A percentile compares a stretch with the other conserved stretches of the same genome.
Evolutionary conservation across 2,329 filamentous ascomycete genomes (phyloP).

Genomic region (Ceratocystis smalleyi): DNA sequence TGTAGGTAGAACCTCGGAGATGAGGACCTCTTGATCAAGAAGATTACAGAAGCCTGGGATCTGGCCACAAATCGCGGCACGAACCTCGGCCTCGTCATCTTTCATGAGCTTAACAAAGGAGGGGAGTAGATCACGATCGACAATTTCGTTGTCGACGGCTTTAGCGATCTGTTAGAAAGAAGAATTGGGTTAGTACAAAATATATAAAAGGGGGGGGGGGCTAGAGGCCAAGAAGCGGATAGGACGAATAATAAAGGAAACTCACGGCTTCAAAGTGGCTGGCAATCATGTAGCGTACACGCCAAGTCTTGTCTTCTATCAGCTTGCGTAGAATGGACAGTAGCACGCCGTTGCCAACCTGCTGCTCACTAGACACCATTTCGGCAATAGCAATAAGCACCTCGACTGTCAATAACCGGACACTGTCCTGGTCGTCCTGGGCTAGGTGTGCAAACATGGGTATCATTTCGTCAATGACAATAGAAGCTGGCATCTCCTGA

Average conservation of each 20-base stretch:
- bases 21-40: conserved; percentile 70
- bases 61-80: conserved; percentile 91
- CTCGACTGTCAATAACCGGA: conserved; percentile 87
- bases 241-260: neutral
- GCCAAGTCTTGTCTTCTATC: conserved; percentile 99
- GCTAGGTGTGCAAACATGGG: conserved; percentile 95
- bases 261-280: conserved; percentile 90
- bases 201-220: neutral
- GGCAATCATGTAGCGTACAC: conserved; percentile 97
- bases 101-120: conserved; percentile 96
- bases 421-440: conserved; percentile 93
- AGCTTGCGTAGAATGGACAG: conserved; percentile 78
- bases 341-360: conserved; percentile 86
- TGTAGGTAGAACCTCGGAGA: conserved; percentile 92
- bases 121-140: conserved; percentile 83
- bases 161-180: conserved; percentile 61
- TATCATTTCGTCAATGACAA: conserved; percentile 98
- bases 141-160: conserved; percentile 92
- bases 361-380: conserved; percentile 94
- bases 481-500: conserved; percentile 81
- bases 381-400: conserved; percentile 93
- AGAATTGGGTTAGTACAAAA: conserved; percentile 1
- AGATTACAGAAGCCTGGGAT: conserved; percentile 92
- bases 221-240: neutral
- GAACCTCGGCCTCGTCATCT: conserved; percentile 93